A percentile compares a stretch with the other conserved stretches of the same genome.
phyloP scores from a whole-genome alignment of 192 early-diverging fungal species.

The Backusella mclennaniae region DNA sequence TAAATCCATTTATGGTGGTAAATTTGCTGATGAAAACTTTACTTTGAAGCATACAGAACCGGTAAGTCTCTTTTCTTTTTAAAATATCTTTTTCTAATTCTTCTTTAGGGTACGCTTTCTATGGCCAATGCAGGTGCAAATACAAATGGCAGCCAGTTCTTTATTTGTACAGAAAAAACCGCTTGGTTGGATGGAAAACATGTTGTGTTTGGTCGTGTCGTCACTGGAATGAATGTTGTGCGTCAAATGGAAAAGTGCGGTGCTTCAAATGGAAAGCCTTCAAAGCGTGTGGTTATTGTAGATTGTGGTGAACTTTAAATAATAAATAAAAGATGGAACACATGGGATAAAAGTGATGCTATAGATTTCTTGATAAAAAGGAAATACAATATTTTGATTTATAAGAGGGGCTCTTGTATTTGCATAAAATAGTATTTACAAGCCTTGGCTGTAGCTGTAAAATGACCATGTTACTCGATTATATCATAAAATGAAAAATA shows the following conservation, averaged over 20 bases:
- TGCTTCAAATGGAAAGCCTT: conserved; percentile 30
- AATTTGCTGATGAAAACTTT: conserved; percentile 53
- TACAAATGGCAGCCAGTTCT: conserved; percentile 93
- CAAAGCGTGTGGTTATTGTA: conserved; percentile 32
- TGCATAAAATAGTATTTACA: too few species aligned
- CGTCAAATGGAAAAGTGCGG: conserved; percentile 40
- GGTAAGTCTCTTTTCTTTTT: conserved; percentile 18
- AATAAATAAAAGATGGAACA: background rate
- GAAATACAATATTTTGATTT: too few species aligned
- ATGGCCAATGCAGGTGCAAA: conserved; percentile 92
- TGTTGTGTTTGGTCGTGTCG: conserved; percentile 73
- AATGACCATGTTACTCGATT: too few species aligned
- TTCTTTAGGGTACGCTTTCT: conserved; percentile 70
- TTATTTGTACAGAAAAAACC: conserved; percentile 82
- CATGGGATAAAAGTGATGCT: too few species aligned
- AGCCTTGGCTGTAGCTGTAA: too few species aligned
- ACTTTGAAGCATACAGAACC: conserved; percentile 37
- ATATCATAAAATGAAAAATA: too few species aligned
- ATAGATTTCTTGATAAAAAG: too few species aligned
- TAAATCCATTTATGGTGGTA: conserved; percentile 79
- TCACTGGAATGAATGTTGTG: conserved; percentile 56
- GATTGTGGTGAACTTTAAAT: conserved; percentile 40
- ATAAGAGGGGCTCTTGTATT: too few species aligned
- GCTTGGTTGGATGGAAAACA: conserved; percentile 84
- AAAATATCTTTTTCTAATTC: conserved; percentile 27